These are phyloP conservation scores for Lactifluus subvellereus DNA, from an alignment of 768 basidiomycete species.

Conservation along the genomic window DNA sequence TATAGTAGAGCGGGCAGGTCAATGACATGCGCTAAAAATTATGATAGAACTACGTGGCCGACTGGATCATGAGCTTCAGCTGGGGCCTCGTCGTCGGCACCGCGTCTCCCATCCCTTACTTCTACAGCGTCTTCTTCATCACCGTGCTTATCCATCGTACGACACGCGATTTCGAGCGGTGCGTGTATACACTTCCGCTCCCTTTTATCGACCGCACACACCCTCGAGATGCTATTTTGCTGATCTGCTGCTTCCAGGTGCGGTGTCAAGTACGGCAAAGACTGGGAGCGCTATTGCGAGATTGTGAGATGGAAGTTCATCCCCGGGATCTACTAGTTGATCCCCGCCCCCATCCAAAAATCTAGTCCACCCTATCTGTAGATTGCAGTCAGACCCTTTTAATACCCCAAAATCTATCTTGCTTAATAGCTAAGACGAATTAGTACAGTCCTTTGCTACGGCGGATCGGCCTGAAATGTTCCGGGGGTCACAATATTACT, in stretches of 20 bases:
- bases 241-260: conserved; percentile 37
- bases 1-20: background rate
- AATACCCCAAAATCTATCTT: no score
- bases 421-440: no score
- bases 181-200: conserved; percentile 22
- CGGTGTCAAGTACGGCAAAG: conserved; percentile 86
- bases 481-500: background rate
- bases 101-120: conserved; percentile 84
- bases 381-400: no score
- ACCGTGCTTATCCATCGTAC: conserved; percentile 87
- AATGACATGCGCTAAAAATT: background rate
- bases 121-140: conserved; percentile 96
- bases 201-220: background rate
- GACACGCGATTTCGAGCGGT: conserved; percentile 92
- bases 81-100: conserved; percentile 80
- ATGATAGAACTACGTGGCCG: conserved; percentile 83
- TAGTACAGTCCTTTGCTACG: no score
- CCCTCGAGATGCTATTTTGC: background rate
- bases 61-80: conserved; percentile 79
- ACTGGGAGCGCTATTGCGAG: conserved; percentile 87
- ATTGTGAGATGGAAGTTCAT: conserved; percentile 91
- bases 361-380: no score
- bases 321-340: conserved; percentile 66
- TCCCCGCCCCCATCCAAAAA: background rate
- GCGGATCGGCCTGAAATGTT: background rate